These are phyloP conservation scores for Melampsora larici-populina DNA, from an alignment of 1,284 basidiomycete genomes.

Conservation along the genomic window DNA sequence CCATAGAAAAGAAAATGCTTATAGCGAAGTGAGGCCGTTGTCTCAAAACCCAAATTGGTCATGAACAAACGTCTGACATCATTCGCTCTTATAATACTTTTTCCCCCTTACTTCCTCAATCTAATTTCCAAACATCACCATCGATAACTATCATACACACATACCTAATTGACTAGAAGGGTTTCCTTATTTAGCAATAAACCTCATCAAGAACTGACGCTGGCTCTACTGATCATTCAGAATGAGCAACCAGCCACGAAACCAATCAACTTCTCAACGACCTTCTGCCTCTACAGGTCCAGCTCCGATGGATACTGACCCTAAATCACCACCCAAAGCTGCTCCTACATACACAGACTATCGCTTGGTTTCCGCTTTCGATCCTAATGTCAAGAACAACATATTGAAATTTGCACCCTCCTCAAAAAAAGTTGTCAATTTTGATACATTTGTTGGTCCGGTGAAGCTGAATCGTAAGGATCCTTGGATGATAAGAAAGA, in stretches of 20 bases:
- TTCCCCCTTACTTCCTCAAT: no score
- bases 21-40: no score
- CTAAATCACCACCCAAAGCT: not conserved
- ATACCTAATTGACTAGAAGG: no score
- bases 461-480: slow-evolving; percentile 83
- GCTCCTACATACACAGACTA: not conserved
- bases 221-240: not conserved
- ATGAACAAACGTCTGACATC: no score
- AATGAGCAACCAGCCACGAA: not conserved
- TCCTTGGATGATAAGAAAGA: slow-evolving; percentile 55
- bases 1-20: no score
- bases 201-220: no score
- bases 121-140: no score
- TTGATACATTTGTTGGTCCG: slow-evolving; percentile 55
- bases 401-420: slow-evolving; percentile 43
- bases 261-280: not conserved
- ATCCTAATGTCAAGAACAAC: slow-evolving; percentile 35
- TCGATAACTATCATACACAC: no score
- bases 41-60: no score
- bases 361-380: slow-evolving; percentile 16
- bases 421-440: slow-evolving; percentile 8
- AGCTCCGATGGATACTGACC: not conserved
- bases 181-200: no score
- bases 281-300: not conserved
- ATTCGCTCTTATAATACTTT: no score